Evolutionary conservation across 495 filamentous ascomycete species (phyloP).

Genomic region (Neurospora sp.): DNA sequence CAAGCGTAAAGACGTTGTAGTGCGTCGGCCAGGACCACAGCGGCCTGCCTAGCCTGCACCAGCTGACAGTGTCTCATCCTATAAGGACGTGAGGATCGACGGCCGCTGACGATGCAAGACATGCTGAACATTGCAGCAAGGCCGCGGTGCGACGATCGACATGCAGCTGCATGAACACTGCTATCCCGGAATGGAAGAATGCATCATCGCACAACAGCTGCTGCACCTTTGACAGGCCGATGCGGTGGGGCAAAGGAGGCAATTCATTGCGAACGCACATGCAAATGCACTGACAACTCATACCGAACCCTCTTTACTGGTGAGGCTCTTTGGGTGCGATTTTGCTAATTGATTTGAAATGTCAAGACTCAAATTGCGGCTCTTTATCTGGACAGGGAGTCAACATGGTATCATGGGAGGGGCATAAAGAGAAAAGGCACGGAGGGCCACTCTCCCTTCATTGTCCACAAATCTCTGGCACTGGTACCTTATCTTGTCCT

Average conservation of each 20-base stretch:
- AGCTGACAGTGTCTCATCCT: background rate
- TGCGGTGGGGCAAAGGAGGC: background rate
- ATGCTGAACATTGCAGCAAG: background rate
- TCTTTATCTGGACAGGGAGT: no score
- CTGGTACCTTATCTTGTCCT: no score
- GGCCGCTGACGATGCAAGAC: background rate
- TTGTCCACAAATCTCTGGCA: no score
- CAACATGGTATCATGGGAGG: no score
- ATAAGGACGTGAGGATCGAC: background rate
- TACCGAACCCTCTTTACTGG: background rate
- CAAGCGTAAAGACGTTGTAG: background rate
- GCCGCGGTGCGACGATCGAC: background rate
- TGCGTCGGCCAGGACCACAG: background rate
- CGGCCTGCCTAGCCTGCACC: background rate
- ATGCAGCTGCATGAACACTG: background rate
- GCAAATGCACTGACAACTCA: background rate
- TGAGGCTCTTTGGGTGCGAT: no score
- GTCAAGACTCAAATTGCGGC: no score
- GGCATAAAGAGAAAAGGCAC: no score
- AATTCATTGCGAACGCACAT: background rate
- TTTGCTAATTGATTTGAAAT: no score
- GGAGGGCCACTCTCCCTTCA: no score
- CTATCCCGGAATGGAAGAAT: background rate
- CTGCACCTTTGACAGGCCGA: background rate
- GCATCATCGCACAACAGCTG: background rate